Conservation (phyloP, 2,329 filamentous ascomycete genomes). For the Botrytis cinerea region DNA sequence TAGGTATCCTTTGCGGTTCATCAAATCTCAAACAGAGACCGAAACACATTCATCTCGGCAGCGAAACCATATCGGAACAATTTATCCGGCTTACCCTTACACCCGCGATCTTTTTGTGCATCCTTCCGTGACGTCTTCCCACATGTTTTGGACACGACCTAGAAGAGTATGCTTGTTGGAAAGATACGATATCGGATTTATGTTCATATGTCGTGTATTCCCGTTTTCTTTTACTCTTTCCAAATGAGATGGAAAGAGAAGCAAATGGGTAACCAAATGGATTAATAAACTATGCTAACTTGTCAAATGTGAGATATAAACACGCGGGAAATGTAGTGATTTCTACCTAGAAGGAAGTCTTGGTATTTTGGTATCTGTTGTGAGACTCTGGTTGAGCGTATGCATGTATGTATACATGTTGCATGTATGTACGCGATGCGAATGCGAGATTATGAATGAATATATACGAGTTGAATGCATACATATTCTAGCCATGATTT, state of each 20-base stretch:
- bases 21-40: not conserved
- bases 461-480: not conserved
- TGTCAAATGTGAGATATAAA: not conserved
- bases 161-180: not conserved
- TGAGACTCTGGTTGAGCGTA: not conserved
- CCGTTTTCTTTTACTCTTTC: not conserved
- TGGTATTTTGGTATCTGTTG: slow-evolving; percentile 3
- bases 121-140: slow-evolving; percentile 10
- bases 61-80: not conserved
- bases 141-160: not conserved
- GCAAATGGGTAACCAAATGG: not conserved
- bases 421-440: not conserved
- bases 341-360: not conserved
- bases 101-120: not conserved
- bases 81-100: not conserved
- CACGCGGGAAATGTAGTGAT: not conserved
- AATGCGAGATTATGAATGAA: not conserved
- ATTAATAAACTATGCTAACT: not conserved
- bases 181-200: not conserved
- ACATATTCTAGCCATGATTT: not conserved
- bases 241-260: not conserved
- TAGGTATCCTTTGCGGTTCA: not conserved
- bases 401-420: not conserved
- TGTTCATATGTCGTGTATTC: not conserved
- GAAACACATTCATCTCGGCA: not conserved